Conservation (phyloP, 257 asterid genomes). For the Lithospermum erythrorhizon region DNA sequence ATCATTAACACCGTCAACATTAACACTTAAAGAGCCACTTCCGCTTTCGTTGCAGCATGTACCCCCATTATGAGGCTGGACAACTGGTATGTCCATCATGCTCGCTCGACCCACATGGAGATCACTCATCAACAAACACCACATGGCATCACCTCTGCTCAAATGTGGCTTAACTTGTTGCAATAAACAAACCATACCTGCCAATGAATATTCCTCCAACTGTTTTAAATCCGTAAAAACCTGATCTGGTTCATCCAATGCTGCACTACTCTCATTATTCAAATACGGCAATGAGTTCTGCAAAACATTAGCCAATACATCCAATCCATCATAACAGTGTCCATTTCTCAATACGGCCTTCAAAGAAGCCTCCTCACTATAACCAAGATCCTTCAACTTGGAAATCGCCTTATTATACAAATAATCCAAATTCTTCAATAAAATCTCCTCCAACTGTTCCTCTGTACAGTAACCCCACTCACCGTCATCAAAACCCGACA, state of each 20-base stretch:
- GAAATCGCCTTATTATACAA: conserved; percentile 51
- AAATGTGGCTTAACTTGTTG: conserved; percentile 76
- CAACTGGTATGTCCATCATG: conserved; percentile 66
- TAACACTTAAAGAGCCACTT: conserved; percentile 23
- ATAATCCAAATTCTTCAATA: conserved; percentile 52
- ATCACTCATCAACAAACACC: conserved; percentile 90
- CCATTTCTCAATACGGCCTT: conserved; percentile 71
- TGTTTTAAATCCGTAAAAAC: conserved; percentile 60
- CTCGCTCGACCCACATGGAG: conserved; percentile 87
- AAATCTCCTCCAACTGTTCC: conserved; percentile 52
- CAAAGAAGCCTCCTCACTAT: conserved; percentile 57
- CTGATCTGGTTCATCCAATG: conserved; percentile 31
- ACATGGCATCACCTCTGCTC: conserved; percentile 85
- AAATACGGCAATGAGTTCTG: conserved; percentile 67
- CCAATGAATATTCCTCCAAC: conserved; percentile 71
- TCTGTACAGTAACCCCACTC: conserved; percentile 36
- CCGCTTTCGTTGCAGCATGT: conserved; percentile 16
- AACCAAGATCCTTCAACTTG: conserved; percentile 54
- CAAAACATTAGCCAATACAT: conserved; percentile 64
- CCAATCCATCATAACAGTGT: conserved; percentile 82
- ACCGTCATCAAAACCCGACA: conserved; percentile 17
- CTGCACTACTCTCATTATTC: conserved; percentile 28
- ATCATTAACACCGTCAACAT: conserved; percentile 29
- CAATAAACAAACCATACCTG: conserved; percentile 79
- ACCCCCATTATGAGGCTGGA: conserved; percentile 34